These are phyloP conservation scores for Litchi chinensis DNA, from an alignment of 345 rosid species.

Conservation along the genomic window DNA sequence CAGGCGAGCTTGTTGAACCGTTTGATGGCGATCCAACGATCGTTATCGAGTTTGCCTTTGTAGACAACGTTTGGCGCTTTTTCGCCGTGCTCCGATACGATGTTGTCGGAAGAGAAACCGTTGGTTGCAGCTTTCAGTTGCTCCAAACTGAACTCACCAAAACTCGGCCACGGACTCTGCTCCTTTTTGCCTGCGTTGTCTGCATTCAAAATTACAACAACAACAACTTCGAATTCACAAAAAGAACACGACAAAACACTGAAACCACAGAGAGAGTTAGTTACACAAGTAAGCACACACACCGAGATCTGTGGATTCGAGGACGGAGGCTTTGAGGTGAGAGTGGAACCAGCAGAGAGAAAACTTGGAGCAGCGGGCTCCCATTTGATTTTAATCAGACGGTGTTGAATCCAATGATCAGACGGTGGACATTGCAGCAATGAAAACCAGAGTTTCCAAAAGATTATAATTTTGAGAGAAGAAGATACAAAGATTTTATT, in stretches of 20 bases:
- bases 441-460: background rate
- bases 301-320: slow-evolving; percentile 84
- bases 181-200: slow-evolving; percentile 64
- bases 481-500: background rate
- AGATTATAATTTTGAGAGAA: background rate
- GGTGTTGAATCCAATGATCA: slow-evolving; percentile 17
- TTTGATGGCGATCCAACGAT: slow-evolving; percentile 81
- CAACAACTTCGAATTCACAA: slow-evolving; percentile 3
- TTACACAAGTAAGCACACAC: background rate
- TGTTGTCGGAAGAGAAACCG: slow-evolving; percentile 78
- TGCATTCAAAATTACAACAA: slow-evolving; percentile 26
- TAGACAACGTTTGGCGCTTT: slow-evolving; percentile 95
- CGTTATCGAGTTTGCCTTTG: slow-evolving; percentile 76
- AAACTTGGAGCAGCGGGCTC: slow-evolving; percentile 69
- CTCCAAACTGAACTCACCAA: slow-evolving; percentile 72
- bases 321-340: slow-evolving; percentile 55
- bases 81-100: slow-evolving; percentile 97
- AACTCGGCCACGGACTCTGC: slow-evolving; percentile 61
- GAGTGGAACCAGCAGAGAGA: slow-evolving; percentile 78
- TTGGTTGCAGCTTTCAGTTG: slow-evolving; percentile 75
- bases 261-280: no score
- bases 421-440: slow-evolving; percentile 20
- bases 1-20: slow-evolving; percentile 87
- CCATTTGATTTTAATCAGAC: slow-evolving; percentile 43
- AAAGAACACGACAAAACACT: background rate